Conservation (phyloP, 345 rosid genomes). For the Kernera saxatilis region DNA sequence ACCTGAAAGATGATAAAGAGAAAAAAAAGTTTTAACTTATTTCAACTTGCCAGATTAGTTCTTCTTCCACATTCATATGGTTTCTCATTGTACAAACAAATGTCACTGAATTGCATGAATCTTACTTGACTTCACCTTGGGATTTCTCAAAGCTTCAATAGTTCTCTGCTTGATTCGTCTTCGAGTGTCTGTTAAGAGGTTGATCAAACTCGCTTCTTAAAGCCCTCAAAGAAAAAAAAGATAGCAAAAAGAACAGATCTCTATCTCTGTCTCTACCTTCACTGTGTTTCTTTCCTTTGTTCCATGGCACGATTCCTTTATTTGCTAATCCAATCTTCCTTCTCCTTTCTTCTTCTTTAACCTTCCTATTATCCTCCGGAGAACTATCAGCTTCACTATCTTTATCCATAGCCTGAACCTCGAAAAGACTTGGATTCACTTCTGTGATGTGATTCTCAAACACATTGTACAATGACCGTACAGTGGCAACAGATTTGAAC, state of each 20-base stretch:
- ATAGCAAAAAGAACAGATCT: not conserved
- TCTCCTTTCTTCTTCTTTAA: conserved; percentile 45
- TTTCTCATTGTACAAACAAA: not conserved
- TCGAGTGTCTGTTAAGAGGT: conserved; percentile 54
- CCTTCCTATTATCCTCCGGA: not conserved
- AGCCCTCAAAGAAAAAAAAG: not conserved
- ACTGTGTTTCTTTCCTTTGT: conserved; percentile 68
- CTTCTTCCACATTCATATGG: not conserved
- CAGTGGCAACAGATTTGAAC: conserved; percentile 22
- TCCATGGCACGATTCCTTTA: conserved; percentile 85
- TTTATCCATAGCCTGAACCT: conserved; percentile 15
- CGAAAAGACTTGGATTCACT: conserved; percentile 1
- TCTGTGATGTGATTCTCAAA: conserved; percentile 20
- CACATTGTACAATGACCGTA: conserved; percentile 7
- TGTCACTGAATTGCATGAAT: conserved; percentile 27
- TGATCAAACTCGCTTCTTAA: conserved; percentile 15
- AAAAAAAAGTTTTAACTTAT: not conserved
- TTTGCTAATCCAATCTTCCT: conserved; percentile 64
- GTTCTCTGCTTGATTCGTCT: conserved; percentile 73
- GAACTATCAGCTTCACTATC: conserved; percentile 10
- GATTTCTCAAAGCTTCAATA: conserved; percentile 74
- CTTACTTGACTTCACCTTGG: conserved; percentile 96
- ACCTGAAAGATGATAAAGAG: conserved; percentile 41
- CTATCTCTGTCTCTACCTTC: conserved; percentile 37
- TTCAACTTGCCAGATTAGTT: not conserved